phyloP scores from a whole-genome alignment of 345 rosid genomes.

The Citrus cavaleriei region DNA sequence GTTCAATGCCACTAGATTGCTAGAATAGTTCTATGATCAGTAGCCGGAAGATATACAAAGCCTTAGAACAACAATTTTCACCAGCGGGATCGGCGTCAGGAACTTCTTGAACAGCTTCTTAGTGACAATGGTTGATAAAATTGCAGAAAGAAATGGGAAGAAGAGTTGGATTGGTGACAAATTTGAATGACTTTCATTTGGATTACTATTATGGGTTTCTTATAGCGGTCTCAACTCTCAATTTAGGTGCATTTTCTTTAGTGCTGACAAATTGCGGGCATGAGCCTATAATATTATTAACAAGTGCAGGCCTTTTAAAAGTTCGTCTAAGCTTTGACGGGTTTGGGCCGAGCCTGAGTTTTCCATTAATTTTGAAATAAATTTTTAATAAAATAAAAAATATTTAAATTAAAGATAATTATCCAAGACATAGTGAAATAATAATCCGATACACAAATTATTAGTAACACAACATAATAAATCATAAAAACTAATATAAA shows the following conservation, averaged over 20 bases:
- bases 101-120: slow-evolving; percentile 77
- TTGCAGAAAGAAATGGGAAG: slow-evolving; percentile 39
- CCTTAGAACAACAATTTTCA: slow-evolving; percentile 83
- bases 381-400: too few species aligned
- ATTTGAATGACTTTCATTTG: slow-evolving; percentile 68
- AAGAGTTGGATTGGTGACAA: slow-evolving; percentile 87
- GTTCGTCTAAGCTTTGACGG: too few species aligned
- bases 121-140: slow-evolving; percentile 67
- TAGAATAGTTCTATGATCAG: slow-evolving; percentile 86
- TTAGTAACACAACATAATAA: too few species aligned
- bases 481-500: too few species aligned
- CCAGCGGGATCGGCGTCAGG: slow-evolving; percentile 77
- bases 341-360: too few species aligned
- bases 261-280: too few species aligned
- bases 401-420: too few species aligned
- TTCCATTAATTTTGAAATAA: too few species aligned
- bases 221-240: slow-evolving; percentile 49
- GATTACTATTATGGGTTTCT: slow-evolving; percentile 87
- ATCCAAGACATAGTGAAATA: too few species aligned
- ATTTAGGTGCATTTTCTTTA: slow-evolving; percentile 46
- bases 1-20: slow-evolving; percentile 67
- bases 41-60: slow-evolving; percentile 86
- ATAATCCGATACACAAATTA: too few species aligned
- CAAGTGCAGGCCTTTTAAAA: too few species aligned
- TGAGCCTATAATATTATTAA: too few species aligned